Evolutionary conservation across 2,329 filamentous ascomycete species (phyloP).

Genomic region (Clonostachys chloroleuca): DNA sequence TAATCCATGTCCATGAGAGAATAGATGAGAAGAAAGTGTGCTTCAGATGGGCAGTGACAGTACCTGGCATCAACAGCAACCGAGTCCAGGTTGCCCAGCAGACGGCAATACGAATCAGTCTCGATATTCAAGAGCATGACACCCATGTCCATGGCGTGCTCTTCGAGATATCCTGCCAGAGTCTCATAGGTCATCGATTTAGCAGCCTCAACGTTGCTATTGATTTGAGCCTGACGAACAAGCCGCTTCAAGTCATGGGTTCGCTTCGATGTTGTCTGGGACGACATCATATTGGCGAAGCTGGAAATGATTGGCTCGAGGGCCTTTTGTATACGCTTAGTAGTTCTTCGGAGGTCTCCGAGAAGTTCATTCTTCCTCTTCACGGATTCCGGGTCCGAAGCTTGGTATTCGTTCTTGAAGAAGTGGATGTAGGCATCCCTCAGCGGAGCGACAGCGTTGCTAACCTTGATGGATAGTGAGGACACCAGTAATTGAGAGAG

Average conservation of each 20-base stretch:
- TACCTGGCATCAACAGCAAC: conserved; percentile 4
- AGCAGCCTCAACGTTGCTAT: conserved; percentile 8
- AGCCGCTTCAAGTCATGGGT: conserved; percentile 9
- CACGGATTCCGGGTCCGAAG: not conserved
- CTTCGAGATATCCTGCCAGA: conserved; percentile 7
- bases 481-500: not conserved
- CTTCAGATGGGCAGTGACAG: not conserved
- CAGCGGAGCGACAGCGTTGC: not conserved
- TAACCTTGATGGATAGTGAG: not conserved
- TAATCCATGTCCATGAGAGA: not conserved
- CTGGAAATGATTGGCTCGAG: conserved; percentile 6
- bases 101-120: conserved; percentile 3
- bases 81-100: conserved; percentile 3
- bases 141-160: conserved; percentile 7
- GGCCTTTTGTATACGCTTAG: conserved; percentile 2
- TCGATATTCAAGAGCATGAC: conserved; percentile 10
- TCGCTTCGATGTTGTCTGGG: conserved; percentile 9
- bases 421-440: not conserved
- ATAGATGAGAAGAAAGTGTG: not conserved
- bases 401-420: not conserved
- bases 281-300: conserved; percentile 7
- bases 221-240: conserved; percentile 6
- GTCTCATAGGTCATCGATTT: conserved; percentile 9
- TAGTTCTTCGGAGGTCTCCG: conserved; percentile 4
- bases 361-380: conserved; percentile 5